phyloP scores from a whole-genome alignment of 306 rosid genomes.

The barrel medic (Medicago truncatula) region MtrunA17r5.0-ANR NC_053045.1:34452501-34453000 shows the following conservation, averaged over 20 bases:
- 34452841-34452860: slow-evolving; percentile 29
- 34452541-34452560: slow-evolving; percentile 13
- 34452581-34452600: slow-evolving; percentile 24
- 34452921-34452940: slow-evolving; percentile 89
- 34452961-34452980: slow-evolving; percentile 94
- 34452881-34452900: neutral
- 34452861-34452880: slow-evolving; percentile 28
- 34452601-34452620: slow-evolving; percentile 68
- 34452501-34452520: slow-evolving; percentile 7
- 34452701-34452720: slow-evolving; percentile 34
- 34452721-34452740: slow-evolving; percentile 33
- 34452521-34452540: slow-evolving; percentile 25
- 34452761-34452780: slow-evolving; percentile 68
- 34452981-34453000: slow-evolving; percentile 81
- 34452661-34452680: slow-evolving; percentile 94
- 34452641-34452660: slow-evolving; percentile 95
- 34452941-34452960: slow-evolving; percentile 97
- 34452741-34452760: slow-evolving; percentile 27
- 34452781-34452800: slow-evolving; percentile 91
- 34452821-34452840: slow-evolving; percentile 82
- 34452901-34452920: slow-evolving; percentile 64
- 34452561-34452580: slow-evolving; percentile 28
- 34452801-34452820: slow-evolving; percentile 94
- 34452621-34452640: slow-evolving; percentile 93
- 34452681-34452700: slow-evolving; percentile 34